Evolutionary conservation across 2,329 filamentous ascomycete species (phyloP), one percentile per base, ranked within the genome.

Genomic region (Aspergillus ochraceus): DNA sequence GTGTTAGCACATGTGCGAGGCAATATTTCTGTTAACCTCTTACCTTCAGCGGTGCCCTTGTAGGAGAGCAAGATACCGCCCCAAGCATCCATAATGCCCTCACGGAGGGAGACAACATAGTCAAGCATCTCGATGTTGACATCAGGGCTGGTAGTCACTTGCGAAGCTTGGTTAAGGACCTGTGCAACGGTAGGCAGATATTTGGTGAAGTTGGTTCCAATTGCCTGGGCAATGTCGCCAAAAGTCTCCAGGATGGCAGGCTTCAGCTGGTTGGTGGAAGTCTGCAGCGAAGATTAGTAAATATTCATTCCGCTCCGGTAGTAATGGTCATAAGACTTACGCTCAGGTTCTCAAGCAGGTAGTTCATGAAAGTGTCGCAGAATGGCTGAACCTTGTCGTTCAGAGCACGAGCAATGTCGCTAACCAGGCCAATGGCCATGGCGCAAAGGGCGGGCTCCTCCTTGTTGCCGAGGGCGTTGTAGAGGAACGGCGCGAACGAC

Each of bases 81-180:
- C 93, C 96, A 99, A 36, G 95, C 95, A 83, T 99, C 95, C 89
- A 98, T 97, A 67, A 99, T 98, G 68, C 94, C 95, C 75, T 99
- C 96, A 56, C 95, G 89, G 52, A 99, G 85, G 20, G 93, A 97
- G 65, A 96, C 87, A 68, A 99, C 89, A 74, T 99, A 99, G 78
- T 98, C 94, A 59, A 93, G 89, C 90, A 98, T 96, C 79, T 99
- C 95, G 69, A 93, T 95, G 54, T 90, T 90, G 60, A 90, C 88
- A 66, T 97, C 92, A 29, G 88, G 84, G 58, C 87, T 87, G 47
- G 91, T 86, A 32, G 88, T 90, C 58, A 99, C 92, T 49, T 85
- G 88, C 19, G 92, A 90, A 58, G 95, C 95, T 77, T 98, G 94
- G 78, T 97, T 92, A 64, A 99, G 84, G 17, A 99, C 94, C 74